A percentile compares a stretch with the other conserved stretches of the same genome.
phyloP scores from a whole-genome alignment of 1,284 basidiomycete genomes.

The Fomes fomentarius region DNA sequence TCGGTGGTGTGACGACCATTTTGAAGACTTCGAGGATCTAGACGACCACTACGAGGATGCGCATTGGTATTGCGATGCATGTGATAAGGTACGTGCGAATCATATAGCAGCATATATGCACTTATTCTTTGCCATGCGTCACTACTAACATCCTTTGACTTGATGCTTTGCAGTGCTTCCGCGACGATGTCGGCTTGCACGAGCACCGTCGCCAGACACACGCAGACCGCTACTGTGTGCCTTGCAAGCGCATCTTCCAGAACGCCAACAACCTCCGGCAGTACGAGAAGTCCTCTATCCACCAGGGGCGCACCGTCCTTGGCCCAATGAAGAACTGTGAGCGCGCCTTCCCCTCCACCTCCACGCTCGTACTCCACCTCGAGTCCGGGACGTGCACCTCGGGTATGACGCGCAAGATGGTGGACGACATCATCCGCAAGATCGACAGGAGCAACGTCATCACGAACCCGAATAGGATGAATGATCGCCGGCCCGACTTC shows the following conservation, averaged over 20 bases:
- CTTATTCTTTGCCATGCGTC: too few relatives aligned
- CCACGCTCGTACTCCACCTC: conserved; percentile 36
- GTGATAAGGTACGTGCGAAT: conserved; percentile 21
- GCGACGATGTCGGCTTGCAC: conserved; percentile 14
- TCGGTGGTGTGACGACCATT: conserved; percentile 28
- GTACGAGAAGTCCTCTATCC: conserved; percentile 31
- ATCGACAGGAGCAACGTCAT: conserved; percentile 33
- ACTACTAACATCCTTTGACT: too few relatives aligned
- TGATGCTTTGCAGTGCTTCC: too few relatives aligned
- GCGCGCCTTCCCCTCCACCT: conserved; percentile 30
- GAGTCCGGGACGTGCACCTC: conserved; percentile 35
- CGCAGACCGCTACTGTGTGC: conserved; percentile 28
- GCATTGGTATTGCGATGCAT: conserved; percentile 18
- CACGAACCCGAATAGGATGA: conserved; percentile 34
- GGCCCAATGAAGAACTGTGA: conserved; percentile 33
- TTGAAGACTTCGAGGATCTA: conserved; percentile 20
- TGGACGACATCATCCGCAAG: conserved; percentile 30
- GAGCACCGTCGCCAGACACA: conserved; percentile 30
- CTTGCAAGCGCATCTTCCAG: conserved; percentile 32
- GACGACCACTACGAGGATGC: conserved; percentile 16
- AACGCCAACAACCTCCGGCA: conserved; percentile 28
- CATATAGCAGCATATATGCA: not conserved
- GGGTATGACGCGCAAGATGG: conserved; percentile 30
- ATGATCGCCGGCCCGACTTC: conserved; percentile 23
- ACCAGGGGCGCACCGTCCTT: conserved; percentile 21